Conservation (phyloP, 2,329 filamentous ascomycete species). For the Metarhizium sp. region DNA sequence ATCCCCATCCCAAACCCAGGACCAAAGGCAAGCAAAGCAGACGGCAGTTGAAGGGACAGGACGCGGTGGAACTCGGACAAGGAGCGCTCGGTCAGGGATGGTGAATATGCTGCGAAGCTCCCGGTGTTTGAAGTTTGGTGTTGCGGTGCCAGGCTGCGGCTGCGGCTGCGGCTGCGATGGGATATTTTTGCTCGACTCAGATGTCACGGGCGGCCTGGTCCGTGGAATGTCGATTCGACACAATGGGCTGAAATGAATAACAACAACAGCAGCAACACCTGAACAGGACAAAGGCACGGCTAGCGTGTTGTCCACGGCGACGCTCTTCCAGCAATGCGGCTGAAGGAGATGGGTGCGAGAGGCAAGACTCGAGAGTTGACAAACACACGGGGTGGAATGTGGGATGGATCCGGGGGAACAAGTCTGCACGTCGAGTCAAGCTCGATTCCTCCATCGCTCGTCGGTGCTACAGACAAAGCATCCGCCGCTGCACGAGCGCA, state of each 20-base stretch:
- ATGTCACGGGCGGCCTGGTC: not conserved
- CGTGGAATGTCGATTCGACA: not conserved
- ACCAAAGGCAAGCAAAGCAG: not conserved
- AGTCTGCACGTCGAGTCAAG: not conserved
- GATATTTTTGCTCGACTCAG: not conserved
- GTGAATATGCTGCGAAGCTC: not conserved
- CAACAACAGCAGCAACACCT: not conserved
- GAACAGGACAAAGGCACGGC: not conserved
- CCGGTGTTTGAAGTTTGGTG: not conserved
- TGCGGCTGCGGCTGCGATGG: not conserved
- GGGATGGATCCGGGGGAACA: not conserved
- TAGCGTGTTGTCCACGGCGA: not conserved
- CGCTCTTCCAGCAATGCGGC: not conserved
- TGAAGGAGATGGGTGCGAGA: not conserved
- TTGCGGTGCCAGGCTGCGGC: not conserved
- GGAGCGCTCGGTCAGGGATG: not conserved
- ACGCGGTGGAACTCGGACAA: not conserved
- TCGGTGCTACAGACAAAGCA: not conserved
- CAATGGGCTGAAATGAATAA: not conserved
- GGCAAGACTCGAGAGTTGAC: not conserved
- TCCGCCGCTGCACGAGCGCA: not conserved
- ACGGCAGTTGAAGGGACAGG: not conserved
- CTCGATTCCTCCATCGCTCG: not conserved
- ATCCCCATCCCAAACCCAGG: not conserved
- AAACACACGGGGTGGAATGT: not conserved